These are phyloP conservation scores for Arthrobotrys pseudoclavata DNA, from an alignment of 2,329 filamentous ascomycete species.

Conservation along the genomic window DNA sequence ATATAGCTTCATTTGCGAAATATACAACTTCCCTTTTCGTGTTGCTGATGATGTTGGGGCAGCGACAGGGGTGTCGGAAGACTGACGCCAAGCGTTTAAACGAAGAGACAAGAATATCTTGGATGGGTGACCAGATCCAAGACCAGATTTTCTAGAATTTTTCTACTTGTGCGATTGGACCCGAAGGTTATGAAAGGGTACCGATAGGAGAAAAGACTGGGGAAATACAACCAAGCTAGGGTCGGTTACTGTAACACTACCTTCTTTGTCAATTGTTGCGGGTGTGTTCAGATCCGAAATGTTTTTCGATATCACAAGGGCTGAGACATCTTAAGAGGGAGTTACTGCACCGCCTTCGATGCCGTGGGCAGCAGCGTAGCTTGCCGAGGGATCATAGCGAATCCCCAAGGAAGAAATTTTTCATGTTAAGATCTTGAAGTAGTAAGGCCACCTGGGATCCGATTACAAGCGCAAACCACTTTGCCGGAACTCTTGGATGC, in stretches of 20 bases:
- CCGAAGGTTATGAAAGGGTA: neutral
- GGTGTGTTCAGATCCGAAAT: constrained; percentile 31
- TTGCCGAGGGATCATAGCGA: constrained; percentile 9
- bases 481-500: neutral
- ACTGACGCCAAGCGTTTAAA: constrained; percentile 16
- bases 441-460: neutral
- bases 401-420: constrained; percentile 15
- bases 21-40: constrained; percentile 22
- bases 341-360: constrained; percentile 1
- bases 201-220: constrained; percentile 1
- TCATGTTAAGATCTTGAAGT: constrained; percentile 5
- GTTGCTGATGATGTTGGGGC: constrained; percentile 22
- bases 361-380: neutral
- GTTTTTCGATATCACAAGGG: constrained; percentile 30
- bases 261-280: constrained; percentile 3
- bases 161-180: neutral
- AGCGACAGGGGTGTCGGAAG: constrained; percentile 7
- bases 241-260: neutral
- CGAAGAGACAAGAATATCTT: constrained; percentile 22
- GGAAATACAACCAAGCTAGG: constrained; percentile 1
- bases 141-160: constrained; percentile 15
- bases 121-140: constrained; percentile 1
- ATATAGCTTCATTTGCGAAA: constrained; percentile 20
- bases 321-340: constrained; percentile 19
- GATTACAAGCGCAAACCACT: neutral